Conservation (phyloP, 257 asterid species). For the Eustoma russellianum region DNA sequence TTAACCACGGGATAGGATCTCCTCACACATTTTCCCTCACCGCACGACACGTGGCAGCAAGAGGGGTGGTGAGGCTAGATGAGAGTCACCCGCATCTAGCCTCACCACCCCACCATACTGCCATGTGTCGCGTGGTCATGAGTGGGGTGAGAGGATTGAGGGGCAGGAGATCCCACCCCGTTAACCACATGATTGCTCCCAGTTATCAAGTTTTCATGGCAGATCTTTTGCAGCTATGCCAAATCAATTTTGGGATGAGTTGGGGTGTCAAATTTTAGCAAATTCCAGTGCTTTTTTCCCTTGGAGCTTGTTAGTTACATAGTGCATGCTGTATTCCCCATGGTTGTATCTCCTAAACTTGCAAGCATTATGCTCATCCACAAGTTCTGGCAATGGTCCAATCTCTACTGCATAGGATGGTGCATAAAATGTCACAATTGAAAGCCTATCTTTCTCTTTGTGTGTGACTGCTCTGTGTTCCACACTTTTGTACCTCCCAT, state of each 20-base stretch:
- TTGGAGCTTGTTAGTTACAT: slow-evolving; percentile 78
- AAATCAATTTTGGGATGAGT: slow-evolving; percentile 4
- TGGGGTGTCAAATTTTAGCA: slow-evolving; percentile 31
- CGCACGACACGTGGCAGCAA: too few relatives aligned
- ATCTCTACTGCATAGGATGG: slow-evolving; percentile 80
- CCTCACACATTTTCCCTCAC: too few relatives aligned
- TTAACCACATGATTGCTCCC: too few relatives aligned
- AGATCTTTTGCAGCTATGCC: background rate
- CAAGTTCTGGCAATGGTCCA: slow-evolving; percentile 55
- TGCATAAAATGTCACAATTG: slow-evolving; percentile 92
- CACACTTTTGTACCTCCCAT: slow-evolving; percentile 91
- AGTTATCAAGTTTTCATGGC: too few relatives aligned
- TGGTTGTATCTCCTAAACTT: slow-evolving; percentile 85
- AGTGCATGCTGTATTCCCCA: slow-evolving; percentile 89
- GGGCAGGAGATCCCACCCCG: too few relatives aligned
- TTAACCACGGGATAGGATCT: too few relatives aligned
- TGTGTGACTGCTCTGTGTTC: slow-evolving; percentile 94
- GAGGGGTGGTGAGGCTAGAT: too few relatives aligned
- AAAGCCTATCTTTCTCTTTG: slow-evolving; percentile 63
- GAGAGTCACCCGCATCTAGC: too few relatives aligned
- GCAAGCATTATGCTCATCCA: slow-evolving; percentile 42
- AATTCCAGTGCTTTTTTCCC: slow-evolving; percentile 89
- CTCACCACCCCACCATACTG: too few relatives aligned
- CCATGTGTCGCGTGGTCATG: too few relatives aligned
- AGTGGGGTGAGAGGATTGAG: too few relatives aligned